Percentiles rank a stretch among this genome's conserved stretches.
Evolutionary conservation across 805 yeast genomes (phyloP).

Genomic region (Crinitomyces ghanaensis): DNA sequence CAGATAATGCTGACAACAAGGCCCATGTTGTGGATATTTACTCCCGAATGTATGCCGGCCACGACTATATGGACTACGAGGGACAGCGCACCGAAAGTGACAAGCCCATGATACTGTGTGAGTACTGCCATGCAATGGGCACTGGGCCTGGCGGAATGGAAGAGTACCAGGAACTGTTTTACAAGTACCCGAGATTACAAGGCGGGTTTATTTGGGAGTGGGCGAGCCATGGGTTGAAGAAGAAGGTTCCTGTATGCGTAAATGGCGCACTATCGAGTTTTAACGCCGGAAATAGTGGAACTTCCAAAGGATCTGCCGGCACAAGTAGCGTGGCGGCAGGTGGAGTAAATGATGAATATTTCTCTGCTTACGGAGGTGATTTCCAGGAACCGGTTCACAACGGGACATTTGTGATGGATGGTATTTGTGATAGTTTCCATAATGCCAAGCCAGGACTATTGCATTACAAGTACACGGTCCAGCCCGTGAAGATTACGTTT

Average conservation of each 20-base stretch:
- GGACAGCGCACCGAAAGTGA: conserved; percentile 13
- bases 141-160: conserved; percentile 28
- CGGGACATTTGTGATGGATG: conserved; percentile 31
- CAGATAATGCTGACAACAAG: conserved; percentile 20
- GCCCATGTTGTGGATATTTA: conserved; percentile 21
- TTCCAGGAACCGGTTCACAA: conserved; percentile 29
- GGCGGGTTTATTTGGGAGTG: conserved; percentile 34
- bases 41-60: conserved; percentile 26
- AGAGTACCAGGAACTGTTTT: conserved; percentile 27
- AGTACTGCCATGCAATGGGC: conserved; percentile 32
- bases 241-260: conserved; percentile 6
- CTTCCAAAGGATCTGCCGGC: too few relatives aligned
- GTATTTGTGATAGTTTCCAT: conserved; percentile 25
- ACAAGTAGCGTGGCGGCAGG: too few relatives aligned
- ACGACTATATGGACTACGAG: conserved; percentile 17
- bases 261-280: too few relatives aligned
- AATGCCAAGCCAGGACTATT: conserved; percentile 28
- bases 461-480: conserved; percentile 27
- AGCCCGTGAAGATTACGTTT: conserved; percentile 19
- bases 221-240: conserved; percentile 29
- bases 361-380: conserved; percentile 29
- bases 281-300: too few relatives aligned
- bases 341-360: conserved; percentile 11
- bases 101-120: conserved; percentile 29
- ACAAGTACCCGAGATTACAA: conserved; percentile 22